Conservation (phyloP, 192 early-diverging fungal genomes). For the Coemansia sp. region DNA sequence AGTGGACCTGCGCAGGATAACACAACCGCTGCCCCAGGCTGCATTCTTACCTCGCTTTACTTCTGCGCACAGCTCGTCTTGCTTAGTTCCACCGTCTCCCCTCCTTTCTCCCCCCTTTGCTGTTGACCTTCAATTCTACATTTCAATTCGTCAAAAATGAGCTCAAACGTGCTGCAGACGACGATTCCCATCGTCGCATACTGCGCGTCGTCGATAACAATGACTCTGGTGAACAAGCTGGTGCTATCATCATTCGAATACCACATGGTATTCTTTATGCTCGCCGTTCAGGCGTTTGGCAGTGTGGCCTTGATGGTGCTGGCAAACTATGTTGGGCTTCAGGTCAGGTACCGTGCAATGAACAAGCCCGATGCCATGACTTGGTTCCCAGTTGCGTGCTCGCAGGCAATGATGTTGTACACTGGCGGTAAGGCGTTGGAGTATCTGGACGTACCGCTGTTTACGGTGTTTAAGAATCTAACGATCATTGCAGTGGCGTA, state of each 20-base stretch:
- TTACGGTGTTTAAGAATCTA: constrained; percentile 98
- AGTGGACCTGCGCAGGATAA: not conserved
- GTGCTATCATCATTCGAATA: constrained; percentile 80
- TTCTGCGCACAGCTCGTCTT: constrained; percentile 5
- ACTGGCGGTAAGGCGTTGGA: constrained; percentile 93
- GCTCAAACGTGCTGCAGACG: constrained; percentile 38
- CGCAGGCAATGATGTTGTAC: constrained; percentile 93
- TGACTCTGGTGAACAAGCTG: constrained; percentile 89
- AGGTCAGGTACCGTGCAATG: constrained; percentile 66
- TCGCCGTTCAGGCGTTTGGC: constrained; percentile 70
- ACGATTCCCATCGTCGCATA: constrained; percentile 79
- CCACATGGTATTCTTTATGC: constrained; percentile 82
- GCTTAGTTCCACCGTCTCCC: too few species aligned
- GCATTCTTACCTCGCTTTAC: not conserved
- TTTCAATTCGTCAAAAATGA: constrained; percentile 20
- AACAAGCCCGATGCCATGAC: constrained; percentile 63
- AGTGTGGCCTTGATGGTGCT: constrained; percentile 60
- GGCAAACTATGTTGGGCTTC: constrained; percentile 56
- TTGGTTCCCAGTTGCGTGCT: constrained; percentile 84
- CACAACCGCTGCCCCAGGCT: not conserved
- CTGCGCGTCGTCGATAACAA: constrained; percentile 84
- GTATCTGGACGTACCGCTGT: constrained; percentile 89
- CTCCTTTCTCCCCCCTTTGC: not conserved
- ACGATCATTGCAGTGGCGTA: constrained; percentile 98
- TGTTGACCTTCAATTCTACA: not conserved